Conservation (phyloP, 495 filamentous ascomycete genomes). For the Friedmanniomyces simplex region DNA sequence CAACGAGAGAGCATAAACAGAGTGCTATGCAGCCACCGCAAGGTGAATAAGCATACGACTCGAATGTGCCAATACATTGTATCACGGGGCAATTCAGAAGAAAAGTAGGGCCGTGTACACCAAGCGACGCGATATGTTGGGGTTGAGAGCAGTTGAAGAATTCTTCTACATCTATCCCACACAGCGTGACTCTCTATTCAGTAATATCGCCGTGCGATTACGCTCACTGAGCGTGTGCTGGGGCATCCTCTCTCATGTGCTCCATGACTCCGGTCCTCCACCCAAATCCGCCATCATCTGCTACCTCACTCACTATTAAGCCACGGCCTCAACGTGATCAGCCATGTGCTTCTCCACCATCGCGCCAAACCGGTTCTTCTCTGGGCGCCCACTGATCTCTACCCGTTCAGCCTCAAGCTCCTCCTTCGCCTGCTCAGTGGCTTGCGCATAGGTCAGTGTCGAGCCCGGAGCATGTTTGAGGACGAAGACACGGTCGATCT, state of each 20-base stretch:
- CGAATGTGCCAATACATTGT: too few relatives aligned
- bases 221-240: too few relatives aligned
- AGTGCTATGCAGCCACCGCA: too few relatives aligned
- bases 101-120: too few relatives aligned
- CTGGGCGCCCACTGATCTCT: neutral
- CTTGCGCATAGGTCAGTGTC: slow-evolving; percentile 1
- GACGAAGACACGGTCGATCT: slow-evolving; percentile 9
- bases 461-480: slow-evolving; percentile 3
- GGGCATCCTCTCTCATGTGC: neutral
- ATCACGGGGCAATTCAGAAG: too few relatives aligned
- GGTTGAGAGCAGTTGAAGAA: too few relatives aligned
- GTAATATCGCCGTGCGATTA: too few relatives aligned
- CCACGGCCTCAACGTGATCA: neutral
- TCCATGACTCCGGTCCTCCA: neutral
- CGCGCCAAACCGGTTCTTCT: neutral
- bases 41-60: too few relatives aligned
- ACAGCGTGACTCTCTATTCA: too few relatives aligned
- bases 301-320: neutral
- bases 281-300: neutral
- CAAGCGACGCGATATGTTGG: too few relatives aligned
- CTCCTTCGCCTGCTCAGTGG: slow-evolving; percentile 1
- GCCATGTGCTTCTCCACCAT: neutral
- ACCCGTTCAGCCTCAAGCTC: slow-evolving; percentile 1
- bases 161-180: too few relatives aligned
- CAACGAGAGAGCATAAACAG: too few relatives aligned